Evolutionary conservation across 495 filamentous ascomycete species (phyloP).

Genomic region (Daldinia grandis): DNA sequence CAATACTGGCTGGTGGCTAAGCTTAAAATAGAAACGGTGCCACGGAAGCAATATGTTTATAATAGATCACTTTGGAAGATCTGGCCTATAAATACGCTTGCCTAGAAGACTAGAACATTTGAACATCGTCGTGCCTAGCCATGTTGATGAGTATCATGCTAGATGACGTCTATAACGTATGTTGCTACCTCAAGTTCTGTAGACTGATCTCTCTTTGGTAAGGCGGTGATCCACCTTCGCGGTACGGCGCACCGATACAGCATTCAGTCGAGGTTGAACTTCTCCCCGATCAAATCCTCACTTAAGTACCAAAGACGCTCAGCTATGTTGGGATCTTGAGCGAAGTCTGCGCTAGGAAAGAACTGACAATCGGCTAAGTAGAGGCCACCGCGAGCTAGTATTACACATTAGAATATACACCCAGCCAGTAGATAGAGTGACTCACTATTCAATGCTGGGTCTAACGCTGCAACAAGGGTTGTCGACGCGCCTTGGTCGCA

Average conservation of each 20-base stretch:
- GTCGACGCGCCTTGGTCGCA: slow-evolving; percentile 64
- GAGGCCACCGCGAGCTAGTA: slow-evolving; percentile 49
- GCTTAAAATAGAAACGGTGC: slow-evolving; percentile 28
- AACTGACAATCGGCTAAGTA: slow-evolving; percentile 56
- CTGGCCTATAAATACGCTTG: slow-evolving; percentile 18
- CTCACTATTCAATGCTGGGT: slow-evolving; percentile 58
- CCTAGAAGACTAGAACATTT: slow-evolving; percentile 17
- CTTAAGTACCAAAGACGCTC: slow-evolving; percentile 45
- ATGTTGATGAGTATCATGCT: neutral
- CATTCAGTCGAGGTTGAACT: slow-evolving; percentile 27
- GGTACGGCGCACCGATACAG: neutral
- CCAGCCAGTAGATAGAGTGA: neutral
- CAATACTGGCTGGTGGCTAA: slow-evolving; percentile 13
- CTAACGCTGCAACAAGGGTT: slow-evolving; percentile 65
- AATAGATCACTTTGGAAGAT: slow-evolving; percentile 12
- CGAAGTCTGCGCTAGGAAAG: slow-evolving; percentile 32
- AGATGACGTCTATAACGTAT: slow-evolving; percentile 11
- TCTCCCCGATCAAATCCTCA: slow-evolving; percentile 45
- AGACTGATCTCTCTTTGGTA: neutral
- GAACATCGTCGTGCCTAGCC: neutral
- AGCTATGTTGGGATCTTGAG: slow-evolving; percentile 26
- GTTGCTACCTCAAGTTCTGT: neutral
- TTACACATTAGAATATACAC: neutral
- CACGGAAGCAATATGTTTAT: slow-evolving; percentile 6
- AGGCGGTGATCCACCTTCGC: neutral